These are phyloP conservation scores for Backusella sp. DNA, from an alignment of 192 early-diverging fungal genomes.

Conservation along the genomic window DNA sequence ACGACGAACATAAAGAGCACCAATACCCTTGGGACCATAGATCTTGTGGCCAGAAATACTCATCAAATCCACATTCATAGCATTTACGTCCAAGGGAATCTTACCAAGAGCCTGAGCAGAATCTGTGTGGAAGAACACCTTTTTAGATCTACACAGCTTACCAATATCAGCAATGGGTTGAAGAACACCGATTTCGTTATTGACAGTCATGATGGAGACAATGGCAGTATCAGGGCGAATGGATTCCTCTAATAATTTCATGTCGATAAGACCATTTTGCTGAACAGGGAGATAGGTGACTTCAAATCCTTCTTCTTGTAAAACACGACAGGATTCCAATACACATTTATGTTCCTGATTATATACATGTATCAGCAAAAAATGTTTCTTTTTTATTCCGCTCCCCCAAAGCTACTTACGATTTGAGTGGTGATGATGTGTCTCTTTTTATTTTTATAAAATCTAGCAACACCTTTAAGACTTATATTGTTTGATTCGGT, in stretches of 20 bases:
- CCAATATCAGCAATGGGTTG: conserved; percentile 94
- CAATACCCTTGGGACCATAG: conserved; percentile 97
- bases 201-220: conserved; percentile 96
- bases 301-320: conserved; percentile 94
- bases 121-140: conserved; percentile 97
- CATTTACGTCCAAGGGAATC: conserved; percentile 89
- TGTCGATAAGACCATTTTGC: conserved; percentile 78
- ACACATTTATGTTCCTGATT: conserved; percentile 96
- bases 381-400: background rate
- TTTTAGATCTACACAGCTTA: conserved; percentile 77
- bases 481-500: conserved; percentile 96
- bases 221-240: conserved; percentile 89
- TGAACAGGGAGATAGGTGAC: conserved; percentile 92
- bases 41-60: conserved; percentile 97
- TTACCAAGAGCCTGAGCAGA: conserved; percentile 97
- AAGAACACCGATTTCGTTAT: conserved; percentile 98
- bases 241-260: conserved; percentile 76
- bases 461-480: conserved; percentile 93
- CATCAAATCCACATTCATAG: conserved; percentile 93
- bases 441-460: conserved; percentile 92
- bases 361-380: background rate
- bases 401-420: conserved; percentile 23
- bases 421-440: conserved; percentile 97
- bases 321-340: conserved; percentile 92
- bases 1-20: conserved; percentile 90